A percentile compares a stretch with the other conserved stretches of the same genome.
Evolutionary conservation across 2,329 filamentous ascomycete species (phyloP).

Genomic region (Arthrobotrys conoides): DNA sequence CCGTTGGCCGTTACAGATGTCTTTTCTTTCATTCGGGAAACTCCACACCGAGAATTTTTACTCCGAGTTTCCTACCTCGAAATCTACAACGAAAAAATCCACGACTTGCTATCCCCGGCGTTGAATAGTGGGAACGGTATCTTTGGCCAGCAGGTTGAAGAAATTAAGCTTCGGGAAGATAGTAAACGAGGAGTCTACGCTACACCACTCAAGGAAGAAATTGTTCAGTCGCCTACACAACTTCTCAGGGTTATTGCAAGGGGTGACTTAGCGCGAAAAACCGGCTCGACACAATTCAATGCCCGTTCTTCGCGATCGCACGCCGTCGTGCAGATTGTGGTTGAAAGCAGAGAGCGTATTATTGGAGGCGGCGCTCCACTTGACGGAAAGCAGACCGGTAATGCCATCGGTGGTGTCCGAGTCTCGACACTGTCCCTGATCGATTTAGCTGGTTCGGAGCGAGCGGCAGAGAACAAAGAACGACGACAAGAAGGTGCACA

Average conservation of each 20-base stretch:
- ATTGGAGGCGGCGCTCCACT: constrained; percentile 71
- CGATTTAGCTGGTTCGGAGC: constrained; percentile 95
- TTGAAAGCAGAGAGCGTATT: constrained; percentile 91
- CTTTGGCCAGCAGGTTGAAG: constrained; percentile 78
- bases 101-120: constrained; percentile 82
- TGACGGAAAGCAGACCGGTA: constrained; percentile 39
- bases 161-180: constrained; percentile 97
- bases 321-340: constrained; percentile 97
- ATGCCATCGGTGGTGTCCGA: constrained; percentile 81
- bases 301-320: constrained; percentile 96
- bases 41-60: constrained; percentile 91
- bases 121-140: constrained; percentile 68
- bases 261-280: constrained; percentile 89
- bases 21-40: constrained; percentile 98
- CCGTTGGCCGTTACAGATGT: constrained; percentile 98
- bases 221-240: constrained; percentile 97
- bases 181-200: constrained; percentile 97
- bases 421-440: constrained; percentile 96
- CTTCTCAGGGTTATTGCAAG: constrained; percentile 93
- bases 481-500: constrained; percentile 93
- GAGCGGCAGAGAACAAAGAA: constrained; percentile 95
- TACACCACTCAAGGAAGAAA: constrained; percentile 95
- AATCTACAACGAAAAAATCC: constrained; percentile 98
- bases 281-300: constrained; percentile 97
- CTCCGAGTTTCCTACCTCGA: constrained; percentile 97